Evolutionary conservation across 371 early-diverging fungal species (phyloP), one percentile per base, ranked within the genome.

Genomic region (Lichtheimia corymbifera): DNA sequence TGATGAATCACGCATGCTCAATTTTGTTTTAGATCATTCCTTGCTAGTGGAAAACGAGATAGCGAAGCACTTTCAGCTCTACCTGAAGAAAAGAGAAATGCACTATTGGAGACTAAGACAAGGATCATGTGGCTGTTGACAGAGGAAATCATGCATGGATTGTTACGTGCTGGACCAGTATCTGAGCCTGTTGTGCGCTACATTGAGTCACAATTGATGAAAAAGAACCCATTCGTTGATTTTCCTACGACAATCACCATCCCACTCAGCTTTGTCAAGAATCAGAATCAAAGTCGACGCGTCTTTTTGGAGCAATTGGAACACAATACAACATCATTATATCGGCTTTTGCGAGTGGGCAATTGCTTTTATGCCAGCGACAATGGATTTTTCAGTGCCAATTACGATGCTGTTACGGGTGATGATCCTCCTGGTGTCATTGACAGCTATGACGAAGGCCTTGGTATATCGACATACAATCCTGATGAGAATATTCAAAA

Each of bases 141-240:
- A 43, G 90, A 91, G 59, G 91, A 91, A 70, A 83, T 91, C 13
- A 86, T 93, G 83, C 87, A 90, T 60, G 85, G 85, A 1, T 63
- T 93, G 7, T 68, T 93, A 47, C 77, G 83, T 15, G 72, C 87
- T 18, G 71, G 81, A 0, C 86, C 85, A 1, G 71, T 88, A 0
- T 82, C 83, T 0, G 66, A 76, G 30, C 71, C 79, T 11, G 83
- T 88, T 0, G 62, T 91, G 18, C 73, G 76, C 6, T 84, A 84
- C 59, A 80, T 91, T 20, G 85, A 88, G 64, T 67, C 77, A 2
- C 86, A 87, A 47, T 63, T 89, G 30, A 80, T 79, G 64, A 80
- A 84, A 50, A 88, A 86, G 62, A 83, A 84, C 62, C 82, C 79
- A n/a, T 86, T 82, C 73, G 84, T 85, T 2, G 84, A 86, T 53